phyloP scores from a whole-genome alignment of 2,329 filamentous ascomycete species.

The Scytalidium lignicola region DNA sequence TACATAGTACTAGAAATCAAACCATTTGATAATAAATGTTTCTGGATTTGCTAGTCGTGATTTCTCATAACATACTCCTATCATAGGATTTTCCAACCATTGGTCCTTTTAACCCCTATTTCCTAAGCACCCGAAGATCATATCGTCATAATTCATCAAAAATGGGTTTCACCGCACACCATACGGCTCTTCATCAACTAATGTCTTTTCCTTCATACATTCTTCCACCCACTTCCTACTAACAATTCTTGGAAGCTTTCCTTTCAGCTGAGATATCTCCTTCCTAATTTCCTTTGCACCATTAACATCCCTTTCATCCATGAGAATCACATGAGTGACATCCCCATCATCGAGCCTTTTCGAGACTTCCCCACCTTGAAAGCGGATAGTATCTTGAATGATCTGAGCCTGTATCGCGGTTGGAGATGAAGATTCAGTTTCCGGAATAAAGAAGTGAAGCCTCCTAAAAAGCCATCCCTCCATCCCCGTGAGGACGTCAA shows the following conservation, averaged over 20 bases:
- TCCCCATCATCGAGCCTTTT: conserved; percentile 43
- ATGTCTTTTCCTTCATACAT: conserved; percentile 73
- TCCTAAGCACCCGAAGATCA: too few species aligned
- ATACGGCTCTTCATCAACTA: conserved; percentile 72
- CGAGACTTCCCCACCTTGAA: conserved; percentile 60
- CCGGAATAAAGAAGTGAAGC: neutral
- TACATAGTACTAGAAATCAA: too few species aligned
- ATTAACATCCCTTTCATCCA: conserved; percentile 32
- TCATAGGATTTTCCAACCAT: too few species aligned
- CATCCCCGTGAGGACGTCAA: conserved; percentile 41
- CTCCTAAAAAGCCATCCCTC: conserved; percentile 47
- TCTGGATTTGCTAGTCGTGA: too few species aligned
- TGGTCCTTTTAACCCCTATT: too few species aligned
- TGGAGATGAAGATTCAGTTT: neutral
- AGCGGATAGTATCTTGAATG: conserved; percentile 32
- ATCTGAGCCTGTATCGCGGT: neutral
- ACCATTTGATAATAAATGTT: too few species aligned
- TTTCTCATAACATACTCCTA: too few species aligned
- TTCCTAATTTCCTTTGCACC: conserved; percentile 40
- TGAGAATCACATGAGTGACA: conserved; percentile 70
- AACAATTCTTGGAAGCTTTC: conserved; percentile 63
- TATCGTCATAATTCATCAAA: too few species aligned
- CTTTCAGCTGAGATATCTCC: conserved; percentile 39
- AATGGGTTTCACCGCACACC: conserved; percentile 9
- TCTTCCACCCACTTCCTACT: conserved; percentile 67